Conservation (phyloP, 148 eudicot genomes). For the Nepenthes gracilis region DNA sequence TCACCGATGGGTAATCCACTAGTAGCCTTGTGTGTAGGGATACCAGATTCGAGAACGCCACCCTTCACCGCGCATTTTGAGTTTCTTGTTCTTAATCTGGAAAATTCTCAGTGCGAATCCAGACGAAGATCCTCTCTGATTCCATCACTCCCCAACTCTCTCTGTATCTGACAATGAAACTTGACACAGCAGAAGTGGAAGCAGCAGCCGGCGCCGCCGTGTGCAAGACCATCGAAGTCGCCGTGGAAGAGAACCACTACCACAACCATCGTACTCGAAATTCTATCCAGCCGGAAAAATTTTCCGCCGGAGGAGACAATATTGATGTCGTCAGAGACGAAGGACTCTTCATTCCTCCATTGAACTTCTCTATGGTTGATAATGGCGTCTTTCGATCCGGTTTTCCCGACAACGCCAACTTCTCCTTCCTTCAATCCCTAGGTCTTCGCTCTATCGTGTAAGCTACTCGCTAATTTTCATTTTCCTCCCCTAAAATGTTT, state of each 20-base stretch:
- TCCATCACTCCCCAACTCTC: not conserved
- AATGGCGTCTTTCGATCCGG: conserved; percentile 81
- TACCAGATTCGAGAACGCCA: no score
- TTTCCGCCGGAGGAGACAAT: not conserved
- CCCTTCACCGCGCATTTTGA: no score
- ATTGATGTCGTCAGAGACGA: conserved; percentile 11
- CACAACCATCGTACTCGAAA: not conserved
- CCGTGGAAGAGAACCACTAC: conserved; percentile 5
- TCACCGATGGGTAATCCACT: no score
- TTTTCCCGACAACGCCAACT: conserved; percentile 57
- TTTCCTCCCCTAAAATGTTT: not conserved
- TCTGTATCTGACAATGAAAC: conserved; percentile 10
- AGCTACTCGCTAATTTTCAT: not conserved
- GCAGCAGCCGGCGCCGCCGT: conserved; percentile 3
- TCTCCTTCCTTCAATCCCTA: conserved; percentile 56
- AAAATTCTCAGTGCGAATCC: no score
- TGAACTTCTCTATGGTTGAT: conserved; percentile 76
- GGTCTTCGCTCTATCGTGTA: conserved; percentile 79
- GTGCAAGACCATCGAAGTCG: conserved; percentile 25
- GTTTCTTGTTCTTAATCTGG: no score
- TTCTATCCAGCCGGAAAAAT: not conserved
- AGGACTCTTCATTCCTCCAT: conserved; percentile 44
- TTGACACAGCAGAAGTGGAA: not conserved
- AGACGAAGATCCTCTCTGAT: not conserved
- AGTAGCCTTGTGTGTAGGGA: no score